These are phyloP conservation scores for Zygotorulaspora sp. DNA, from an alignment of 805 yeast species.

Conservation along the genomic window DNA sequence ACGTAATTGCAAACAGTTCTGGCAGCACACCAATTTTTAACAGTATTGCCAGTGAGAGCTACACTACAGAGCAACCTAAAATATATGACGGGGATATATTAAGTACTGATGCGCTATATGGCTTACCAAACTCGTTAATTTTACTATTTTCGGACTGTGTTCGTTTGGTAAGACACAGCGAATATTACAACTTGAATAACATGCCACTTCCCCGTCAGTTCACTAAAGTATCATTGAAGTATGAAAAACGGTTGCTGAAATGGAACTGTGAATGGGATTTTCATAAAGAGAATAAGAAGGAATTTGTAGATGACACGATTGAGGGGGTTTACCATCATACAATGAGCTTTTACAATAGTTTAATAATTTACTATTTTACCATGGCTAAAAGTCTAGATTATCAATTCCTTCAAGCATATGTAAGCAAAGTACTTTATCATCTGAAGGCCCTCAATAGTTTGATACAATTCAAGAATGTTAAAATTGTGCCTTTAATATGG, in stretches of 20 bases:
- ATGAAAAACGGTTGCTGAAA: constrained; percentile 48
- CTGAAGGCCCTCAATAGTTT: constrained; percentile 57
- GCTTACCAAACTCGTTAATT: constrained; percentile 77
- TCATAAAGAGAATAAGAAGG: constrained; percentile 30
- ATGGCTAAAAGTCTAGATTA: constrained; percentile 55
- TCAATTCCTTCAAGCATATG: constrained; percentile 54
- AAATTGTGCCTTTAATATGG: constrained; percentile 77
- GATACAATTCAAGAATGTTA: constrained; percentile 46
- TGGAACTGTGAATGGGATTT: constrained; percentile 80
- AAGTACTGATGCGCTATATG: constrained; percentile 77
- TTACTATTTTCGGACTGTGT: constrained; percentile 69
- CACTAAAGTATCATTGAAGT: constrained; percentile 25
- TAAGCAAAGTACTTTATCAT: constrained; percentile 56
- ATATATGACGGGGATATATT: constrained; percentile 53
- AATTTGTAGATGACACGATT: constrained; percentile 38
- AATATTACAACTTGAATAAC: constrained; percentile 39
- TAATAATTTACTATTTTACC: constrained; percentile 66
- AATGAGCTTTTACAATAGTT: constrained; percentile 68
- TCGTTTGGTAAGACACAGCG: constrained; percentile 57
- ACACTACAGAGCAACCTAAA: constrained; percentile 30
- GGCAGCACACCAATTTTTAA: constrained; percentile 37
- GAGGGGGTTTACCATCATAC: constrained; percentile 78
- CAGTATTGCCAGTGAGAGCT: constrained; percentile 40
- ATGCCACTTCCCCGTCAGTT: constrained; percentile 25
- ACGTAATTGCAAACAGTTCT: constrained; percentile 1